Percentiles rank a stretch among this genome's conserved stretches.
These are phyloP conservation scores for Dendryphion nanum DNA, from an alignment of 2,329 filamentous ascomycete species.

Conservation along the genomic window DNA sequence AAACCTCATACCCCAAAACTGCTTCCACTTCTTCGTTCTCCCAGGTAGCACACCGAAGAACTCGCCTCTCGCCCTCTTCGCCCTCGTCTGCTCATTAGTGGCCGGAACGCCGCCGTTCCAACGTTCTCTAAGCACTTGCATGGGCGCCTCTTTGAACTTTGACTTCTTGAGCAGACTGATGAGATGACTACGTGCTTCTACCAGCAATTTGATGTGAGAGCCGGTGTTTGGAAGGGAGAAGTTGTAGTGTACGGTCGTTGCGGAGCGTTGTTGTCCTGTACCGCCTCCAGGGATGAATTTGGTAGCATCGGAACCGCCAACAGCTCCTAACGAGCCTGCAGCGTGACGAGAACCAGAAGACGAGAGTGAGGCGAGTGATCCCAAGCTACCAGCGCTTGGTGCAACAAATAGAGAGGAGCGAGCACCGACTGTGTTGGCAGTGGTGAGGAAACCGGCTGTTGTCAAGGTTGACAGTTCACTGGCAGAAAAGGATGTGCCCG, in stretches of 20 bases:
- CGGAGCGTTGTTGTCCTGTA: conserved; percentile 27
- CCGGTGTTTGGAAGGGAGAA: conserved; percentile 68
- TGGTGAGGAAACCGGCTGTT: conserved; percentile 66
- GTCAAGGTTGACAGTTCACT: conserved; percentile 59
- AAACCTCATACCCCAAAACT: conserved; percentile 68
- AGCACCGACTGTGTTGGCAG: conserved; percentile 37
- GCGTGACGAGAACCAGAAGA: conserved; percentile 61
- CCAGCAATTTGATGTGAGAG: conserved; percentile 64
- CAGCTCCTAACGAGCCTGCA: conserved; percentile 66
- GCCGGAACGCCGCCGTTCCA: conserved; percentile 67
- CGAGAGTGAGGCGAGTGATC: conserved; percentile 60
- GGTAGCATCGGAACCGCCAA: conserved; percentile 66
- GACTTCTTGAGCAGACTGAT: conserved; percentile 58
- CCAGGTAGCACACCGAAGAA: conserved; percentile 59
- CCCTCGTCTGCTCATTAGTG: conserved; percentile 46
- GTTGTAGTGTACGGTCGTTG: conserved; percentile 39
- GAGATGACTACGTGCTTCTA: conserved; percentile 62
- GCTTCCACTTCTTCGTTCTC: conserved; percentile 67
- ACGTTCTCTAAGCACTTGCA: conserved; percentile 61
- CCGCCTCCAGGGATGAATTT: conserved; percentile 66
- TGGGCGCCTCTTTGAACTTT: conserved; percentile 62
- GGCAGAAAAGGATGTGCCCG: conserved; percentile 42
- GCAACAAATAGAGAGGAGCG: conserved; percentile 41
- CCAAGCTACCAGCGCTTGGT: conserved; percentile 41
- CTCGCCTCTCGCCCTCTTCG: conserved; percentile 56